Evolutionary conservation across 768 basidiomycete genomes (phyloP).

Genomic region (Amyloporia xantha): DNA sequence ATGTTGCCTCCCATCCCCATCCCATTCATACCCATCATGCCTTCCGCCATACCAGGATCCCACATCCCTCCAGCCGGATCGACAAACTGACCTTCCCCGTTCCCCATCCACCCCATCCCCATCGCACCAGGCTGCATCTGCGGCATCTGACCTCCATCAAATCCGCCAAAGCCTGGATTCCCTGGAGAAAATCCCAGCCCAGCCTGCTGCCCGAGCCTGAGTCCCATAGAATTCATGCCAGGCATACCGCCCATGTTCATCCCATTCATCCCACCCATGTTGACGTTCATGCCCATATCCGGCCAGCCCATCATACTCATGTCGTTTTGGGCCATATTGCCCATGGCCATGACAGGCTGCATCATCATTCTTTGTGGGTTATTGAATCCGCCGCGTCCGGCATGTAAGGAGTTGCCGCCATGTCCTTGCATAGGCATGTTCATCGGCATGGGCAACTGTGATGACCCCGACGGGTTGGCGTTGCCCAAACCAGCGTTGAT

Average conservation of each 20-base stretch:
- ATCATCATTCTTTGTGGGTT: slow-evolving; percentile 25
- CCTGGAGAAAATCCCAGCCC: slow-evolving; percentile 14
- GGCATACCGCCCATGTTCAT: slow-evolving; percentile 31
- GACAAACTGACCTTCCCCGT: slow-evolving; percentile 24
- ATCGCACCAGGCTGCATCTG: background rate
- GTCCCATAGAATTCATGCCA: slow-evolving; percentile 31
- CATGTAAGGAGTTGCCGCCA: slow-evolving; percentile 3
- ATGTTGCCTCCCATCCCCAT: slow-evolving; percentile 17
- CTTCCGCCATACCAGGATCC: slow-evolving; percentile 33
- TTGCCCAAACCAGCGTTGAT: slow-evolving; percentile 19
- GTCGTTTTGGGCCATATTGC: slow-evolving; percentile 18
- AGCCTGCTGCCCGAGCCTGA: slow-evolving; percentile 26
- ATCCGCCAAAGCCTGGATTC: slow-evolving; percentile 18
- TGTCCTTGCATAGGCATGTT: background rate
- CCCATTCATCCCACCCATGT: slow-evolving; percentile 26
- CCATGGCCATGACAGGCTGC: slow-evolving; percentile 38
- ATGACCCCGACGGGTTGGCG: slow-evolving; percentile 10
- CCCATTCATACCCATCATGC: slow-evolving; percentile 36
- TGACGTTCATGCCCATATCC: slow-evolving; percentile 23
- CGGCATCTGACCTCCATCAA: slow-evolving; percentile 19
- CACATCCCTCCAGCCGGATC: slow-evolving; percentile 26
- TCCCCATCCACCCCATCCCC: slow-evolving; percentile 31
- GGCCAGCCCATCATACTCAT: slow-evolving; percentile 25
- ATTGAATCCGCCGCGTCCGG: slow-evolving; percentile 16
- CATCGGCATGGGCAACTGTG: slow-evolving; percentile 26